Conservation (phyloP, 495 filamentous ascomycete species). For the Terfezia boudieri region DNA sequence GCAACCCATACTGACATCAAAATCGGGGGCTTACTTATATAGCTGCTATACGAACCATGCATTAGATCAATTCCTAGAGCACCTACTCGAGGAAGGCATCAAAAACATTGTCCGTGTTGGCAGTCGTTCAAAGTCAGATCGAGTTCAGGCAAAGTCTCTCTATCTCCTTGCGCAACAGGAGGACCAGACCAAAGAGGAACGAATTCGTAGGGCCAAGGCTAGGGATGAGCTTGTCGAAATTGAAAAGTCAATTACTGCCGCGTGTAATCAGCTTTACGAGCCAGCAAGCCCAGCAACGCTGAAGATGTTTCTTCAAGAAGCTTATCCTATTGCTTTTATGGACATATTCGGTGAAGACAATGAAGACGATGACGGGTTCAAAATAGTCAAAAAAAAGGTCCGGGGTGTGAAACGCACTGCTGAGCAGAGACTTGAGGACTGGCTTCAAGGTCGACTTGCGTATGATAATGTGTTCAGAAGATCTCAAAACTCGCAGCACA, state of each 20-base stretch:
- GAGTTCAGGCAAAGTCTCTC: conserved; percentile 28
- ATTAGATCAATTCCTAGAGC: conserved; percentile 51
- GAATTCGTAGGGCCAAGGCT: conserved; percentile 1
- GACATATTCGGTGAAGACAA: neutral
- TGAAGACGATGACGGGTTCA: neutral
- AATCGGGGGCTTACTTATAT: too few species aligned
- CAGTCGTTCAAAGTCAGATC: conserved; percentile 35
- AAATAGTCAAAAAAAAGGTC: neutral
- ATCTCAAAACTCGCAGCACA: neutral
- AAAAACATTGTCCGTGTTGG: conserved; percentile 45
- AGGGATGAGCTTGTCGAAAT: neutral
- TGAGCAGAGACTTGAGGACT: neutral
- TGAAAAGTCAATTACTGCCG: neutral
- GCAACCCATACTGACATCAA: conserved; percentile 15
- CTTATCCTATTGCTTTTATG: neutral
- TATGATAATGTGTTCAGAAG: neutral
- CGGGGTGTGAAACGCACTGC: too few species aligned
- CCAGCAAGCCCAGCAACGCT: neutral
- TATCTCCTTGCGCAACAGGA: conserved; percentile 17
- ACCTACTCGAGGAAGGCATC: conserved; percentile 39
- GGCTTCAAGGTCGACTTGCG: conserved; percentile 19
- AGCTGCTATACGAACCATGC: conserved; percentile 44
- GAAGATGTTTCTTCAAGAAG: neutral
- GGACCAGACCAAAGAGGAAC: conserved; percentile 24
- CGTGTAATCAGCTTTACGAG: neutral